Conservation (phyloP, 768 basidiomycete genomes). For the Austroboletus eburneus region DNA sequence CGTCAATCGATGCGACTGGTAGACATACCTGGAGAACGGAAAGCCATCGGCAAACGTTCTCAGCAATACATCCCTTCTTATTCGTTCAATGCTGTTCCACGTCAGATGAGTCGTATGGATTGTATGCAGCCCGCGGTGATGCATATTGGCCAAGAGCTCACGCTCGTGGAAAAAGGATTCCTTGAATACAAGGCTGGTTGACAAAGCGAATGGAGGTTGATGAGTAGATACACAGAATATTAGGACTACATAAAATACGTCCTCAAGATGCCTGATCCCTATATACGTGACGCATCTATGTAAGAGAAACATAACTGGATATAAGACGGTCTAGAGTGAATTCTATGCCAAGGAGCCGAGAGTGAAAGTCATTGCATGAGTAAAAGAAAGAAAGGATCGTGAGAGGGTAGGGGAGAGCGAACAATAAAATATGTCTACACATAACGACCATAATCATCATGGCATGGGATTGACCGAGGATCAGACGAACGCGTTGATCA, state of each 20-base stretch:
- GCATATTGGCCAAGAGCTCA: no score
- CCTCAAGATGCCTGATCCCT: conserved; percentile 34
- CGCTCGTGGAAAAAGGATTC: no score
- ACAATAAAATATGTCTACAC: conserved; percentile 21
- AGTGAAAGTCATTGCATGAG: conserved; percentile 7
- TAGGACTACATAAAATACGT: conserved; percentile 33
- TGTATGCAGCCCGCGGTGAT: conserved; percentile 7
- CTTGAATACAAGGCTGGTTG: conserved; percentile 13
- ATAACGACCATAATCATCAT: conserved; percentile 6
- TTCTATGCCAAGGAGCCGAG: conserved; percentile 18
- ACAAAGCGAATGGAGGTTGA: conserved; percentile 3
- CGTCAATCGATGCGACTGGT: background rate
- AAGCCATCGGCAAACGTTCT: conserved; percentile 26
- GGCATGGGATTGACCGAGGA: background rate
- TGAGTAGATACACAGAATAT: conserved; percentile 29
- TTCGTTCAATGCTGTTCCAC: conserved; percentile 23
- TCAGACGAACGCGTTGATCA: conserved; percentile 10
- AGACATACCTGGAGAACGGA: conserved; percentile 32
- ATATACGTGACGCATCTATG: conserved; percentile 31
- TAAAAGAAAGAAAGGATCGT: conserved; percentile 5
- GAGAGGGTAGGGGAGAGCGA: conserved; percentile 1
- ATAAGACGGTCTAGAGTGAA: conserved; percentile 18
- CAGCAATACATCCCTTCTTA: conserved; percentile 14
- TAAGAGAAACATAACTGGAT: conserved; percentile 10
- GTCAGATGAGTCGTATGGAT: conserved; percentile 20